Percentiles rank a stretch among this genome's conserved stretches.
Evolutionary conservation across 495 filamentous ascomycete species (phyloP).

Genomic region (Glutinoglossum americanum): DNA sequence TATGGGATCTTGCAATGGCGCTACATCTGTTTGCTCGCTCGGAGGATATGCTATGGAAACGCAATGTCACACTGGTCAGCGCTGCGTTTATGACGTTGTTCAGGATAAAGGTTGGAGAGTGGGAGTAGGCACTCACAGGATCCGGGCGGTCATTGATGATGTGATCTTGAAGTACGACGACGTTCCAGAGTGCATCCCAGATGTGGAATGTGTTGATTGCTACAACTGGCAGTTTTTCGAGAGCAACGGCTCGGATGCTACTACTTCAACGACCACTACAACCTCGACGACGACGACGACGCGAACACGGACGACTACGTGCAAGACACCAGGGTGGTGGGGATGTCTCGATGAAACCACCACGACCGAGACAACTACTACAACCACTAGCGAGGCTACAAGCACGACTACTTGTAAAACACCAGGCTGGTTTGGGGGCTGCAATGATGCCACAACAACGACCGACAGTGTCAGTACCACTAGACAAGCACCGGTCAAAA

Average conservation of each 20-base stretch:
- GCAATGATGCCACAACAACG: constrained; percentile 30
- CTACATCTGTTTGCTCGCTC: constrained; percentile 67
- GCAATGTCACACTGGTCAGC: constrained; percentile 66
- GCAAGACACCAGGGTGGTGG: constrained; percentile 76
- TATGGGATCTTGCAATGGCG: constrained; percentile 82
- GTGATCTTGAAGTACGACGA: constrained; percentile 63
- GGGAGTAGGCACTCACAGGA: constrained; percentile 66
- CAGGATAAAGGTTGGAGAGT: constrained; percentile 77
- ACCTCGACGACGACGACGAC: constrained; percentile 28
- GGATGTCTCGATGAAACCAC: constrained; percentile 42
- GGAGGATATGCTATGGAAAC: constrained; percentile 91
- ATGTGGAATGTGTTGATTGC: constrained; percentile 70
- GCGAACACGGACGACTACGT: constrained; percentile 57
- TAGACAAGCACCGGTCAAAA: constrained; percentile 11
- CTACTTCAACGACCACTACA: constrained; percentile 33
- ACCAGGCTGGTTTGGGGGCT: constrained; percentile 28
- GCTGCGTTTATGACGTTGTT: constrained; percentile 84
- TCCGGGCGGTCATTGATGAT: constrained; percentile 62
- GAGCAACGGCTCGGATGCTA: constrained; percentile 64
- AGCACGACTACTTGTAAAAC: constrained; percentile 14
- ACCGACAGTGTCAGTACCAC: constrained; percentile 19
- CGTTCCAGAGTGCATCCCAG: constrained; percentile 52
- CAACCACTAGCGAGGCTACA: not conserved
- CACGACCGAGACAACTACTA: constrained; percentile 25
- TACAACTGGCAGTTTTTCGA: constrained; percentile 83